Evolutionary conservation across 176 grass and related monocot species (phyloP), one percentile per base, ranked within the genome.

Genomic region (Pontederia crassipes): DNA sequence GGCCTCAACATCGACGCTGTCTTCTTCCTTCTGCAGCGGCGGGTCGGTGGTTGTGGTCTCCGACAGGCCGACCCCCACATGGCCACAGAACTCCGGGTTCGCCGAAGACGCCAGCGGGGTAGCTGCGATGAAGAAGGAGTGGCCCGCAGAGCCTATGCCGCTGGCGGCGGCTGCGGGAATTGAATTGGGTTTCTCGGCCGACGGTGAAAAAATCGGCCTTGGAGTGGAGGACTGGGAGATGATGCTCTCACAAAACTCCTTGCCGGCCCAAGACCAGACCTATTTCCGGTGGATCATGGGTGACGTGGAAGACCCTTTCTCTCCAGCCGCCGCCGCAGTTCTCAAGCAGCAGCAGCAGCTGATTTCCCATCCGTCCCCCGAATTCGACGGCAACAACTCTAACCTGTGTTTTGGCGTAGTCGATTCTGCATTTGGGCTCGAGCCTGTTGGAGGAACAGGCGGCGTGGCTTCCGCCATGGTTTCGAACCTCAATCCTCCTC

Each of bases 241-340:
- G 71, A 75, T 84, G 74, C 79, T 95, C 12, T 71, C 72, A 2
- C 72, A 76, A 27, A 17, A 57, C 62, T 77, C 59, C 62, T 79
- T 8, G 78, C 77, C 32, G 12, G 78, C 54, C 5, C 86, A 79
- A 61, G 86, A 89, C 20, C 91, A 90, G 86, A 80, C 82, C 48
- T 96, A 90, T 58, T 62, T 96, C 32, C 80, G 78, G 74, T 96
- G 91, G 91, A 80, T 87, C 78, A 87, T 90, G 79, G 91, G 83
- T 11, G 80, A 84, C 1, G 80, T 73, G 2, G 91, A 82, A 17
- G 83, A 84, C 52, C 54, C 81, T 50, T 72, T 77, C 46, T 57
- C 69, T 73, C 57, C 61, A 71, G 1, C 70, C 40, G 6, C 70
- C 64, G 59, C 62, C 8, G 28, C 61, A 59, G 58, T 75, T 0